phyloP scores from a whole-genome alignment of 1,284 basidiomycete genomes.

The Flammula alnicola region DNA sequence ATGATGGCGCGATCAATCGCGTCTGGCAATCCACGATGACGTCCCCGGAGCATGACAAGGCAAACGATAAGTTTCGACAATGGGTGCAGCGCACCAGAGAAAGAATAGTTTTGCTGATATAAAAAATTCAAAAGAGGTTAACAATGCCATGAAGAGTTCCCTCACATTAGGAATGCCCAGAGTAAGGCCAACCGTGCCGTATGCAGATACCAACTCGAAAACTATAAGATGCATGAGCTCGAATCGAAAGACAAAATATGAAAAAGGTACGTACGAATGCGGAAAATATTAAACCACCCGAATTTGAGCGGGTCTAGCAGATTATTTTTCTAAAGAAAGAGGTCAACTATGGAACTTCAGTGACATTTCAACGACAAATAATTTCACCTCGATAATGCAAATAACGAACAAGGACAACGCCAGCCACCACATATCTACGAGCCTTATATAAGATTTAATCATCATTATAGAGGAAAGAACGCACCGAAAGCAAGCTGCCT shows the following conservation, averaged over 20 bases:
- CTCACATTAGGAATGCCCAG: slow-evolving; percentile 68
- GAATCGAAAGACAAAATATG: not conserved
- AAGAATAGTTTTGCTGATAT: slow-evolving; percentile 72
- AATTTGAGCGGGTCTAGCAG: slow-evolving; percentile 57
- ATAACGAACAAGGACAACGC: slow-evolving; percentile 78
- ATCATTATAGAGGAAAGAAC: slow-evolving; percentile 17
- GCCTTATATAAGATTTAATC: not conserved
- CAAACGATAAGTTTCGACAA: slow-evolving; percentile 89
- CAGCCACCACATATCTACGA: slow-evolving; percentile 89
- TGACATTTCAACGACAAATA: not conserved
- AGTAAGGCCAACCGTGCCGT: slow-evolving; percentile 89
- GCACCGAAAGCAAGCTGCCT: slow-evolving; percentile 87
- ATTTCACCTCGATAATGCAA: slow-evolving; percentile 83
- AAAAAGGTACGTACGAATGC: slow-evolving; percentile 55
- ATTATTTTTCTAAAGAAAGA: slow-evolving; percentile 50
- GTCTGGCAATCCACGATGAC: slow-evolving; percentile 88
- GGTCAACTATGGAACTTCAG: not conserved
- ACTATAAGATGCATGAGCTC: slow-evolving; percentile 44
- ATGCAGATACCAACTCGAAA: slow-evolving; percentile 90
- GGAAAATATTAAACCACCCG: slow-evolving; percentile 82
- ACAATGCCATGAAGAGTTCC: slow-evolving; percentile 2
- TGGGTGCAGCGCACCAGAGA: slow-evolving; percentile 78
- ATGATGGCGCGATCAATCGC: slow-evolving; percentile 89
- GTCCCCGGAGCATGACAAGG: slow-evolving; percentile 90
- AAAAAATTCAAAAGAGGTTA: not conserved